phyloP scores from a whole-genome alignment of 176 grass and related monocot species.

The Poa annua region DNA sequence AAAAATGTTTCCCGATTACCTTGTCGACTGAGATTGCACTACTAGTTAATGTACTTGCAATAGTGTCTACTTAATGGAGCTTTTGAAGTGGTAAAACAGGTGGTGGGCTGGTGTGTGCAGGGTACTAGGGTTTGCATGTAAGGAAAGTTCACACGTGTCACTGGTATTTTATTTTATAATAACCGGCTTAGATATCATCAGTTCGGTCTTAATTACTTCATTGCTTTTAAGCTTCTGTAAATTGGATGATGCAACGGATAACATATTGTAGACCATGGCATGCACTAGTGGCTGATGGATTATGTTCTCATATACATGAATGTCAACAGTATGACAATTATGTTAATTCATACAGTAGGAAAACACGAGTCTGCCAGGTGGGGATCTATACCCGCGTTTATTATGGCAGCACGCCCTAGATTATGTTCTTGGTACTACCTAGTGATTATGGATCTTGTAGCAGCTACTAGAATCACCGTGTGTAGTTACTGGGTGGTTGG shows the following conservation, averaged over 20 bases:
- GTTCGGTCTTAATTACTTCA: not conserved
- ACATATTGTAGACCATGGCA: not conserved
- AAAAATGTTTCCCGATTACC: not conserved
- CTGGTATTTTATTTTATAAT: not conserved
- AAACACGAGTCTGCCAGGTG: not conserved
- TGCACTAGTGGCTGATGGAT: not conserved
- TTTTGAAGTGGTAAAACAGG: not conserved
- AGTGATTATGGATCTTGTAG: constrained; percentile 4
- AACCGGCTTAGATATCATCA: not conserved
- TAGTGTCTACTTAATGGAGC: not conserved
- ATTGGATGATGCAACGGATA: not conserved
- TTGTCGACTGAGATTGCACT: not conserved
- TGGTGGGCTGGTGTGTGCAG: not conserved
- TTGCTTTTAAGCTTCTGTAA: constrained; percentile 16
- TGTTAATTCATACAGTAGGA: not conserved
- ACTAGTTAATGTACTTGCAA: not conserved
- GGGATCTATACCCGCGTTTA: not conserved
- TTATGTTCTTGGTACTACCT: not conserved
- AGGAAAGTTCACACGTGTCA: not conserved
- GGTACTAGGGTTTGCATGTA: not conserved
- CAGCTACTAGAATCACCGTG: not conserved
- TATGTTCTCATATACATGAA: not conserved
- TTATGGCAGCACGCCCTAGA: not conserved
- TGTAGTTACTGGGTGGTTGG: not conserved
- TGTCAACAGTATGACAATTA: not conserved